Evolutionary conservation across 129 eudicot genomes (phyloP), one percentile per base, ranked within the genome.

Genomic region (Saposhnikovia divaricata): DNA sequence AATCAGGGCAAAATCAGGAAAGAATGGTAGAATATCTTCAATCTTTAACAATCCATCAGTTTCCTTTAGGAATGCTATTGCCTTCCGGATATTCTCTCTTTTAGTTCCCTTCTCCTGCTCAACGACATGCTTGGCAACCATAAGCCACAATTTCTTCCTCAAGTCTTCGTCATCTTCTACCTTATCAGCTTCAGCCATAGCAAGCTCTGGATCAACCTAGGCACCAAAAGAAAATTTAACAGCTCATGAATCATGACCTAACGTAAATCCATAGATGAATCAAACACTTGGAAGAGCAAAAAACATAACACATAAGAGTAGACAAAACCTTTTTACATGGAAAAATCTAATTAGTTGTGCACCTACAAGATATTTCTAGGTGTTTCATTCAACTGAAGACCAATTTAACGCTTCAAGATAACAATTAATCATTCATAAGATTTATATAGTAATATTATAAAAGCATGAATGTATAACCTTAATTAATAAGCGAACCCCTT

Each of bases 121-220:
- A 73, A 95, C 87, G 74, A 95, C 98, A 90, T 95, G 98, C 83
- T 95, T 95, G 74, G 98, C 98, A 87, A 95, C 92, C 98, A 95
- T 95, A 44, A 95, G 97, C 98, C 98, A 92, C 43, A 95, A 90
- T 80, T 92, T 95, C 82, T 95, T 95, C 85, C 97, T 80, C 81
- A 92, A 85, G 84, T 95, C 98, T 85, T 92, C 98, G 77, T 95
- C 98, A 77, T 92, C 97, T 83, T 95, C 98, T 77, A 95, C 97
- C 83, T 95, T 95, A 82, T 95, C 97, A 28, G 98, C 98, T 86
- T 95, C 98, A 59, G 98, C 98, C 97, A 87, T 92, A 19, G 98
- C 98, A 69, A 95, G 96, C 91, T 95, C 98, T 3, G 96, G 91
- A 84, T 92, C 97, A 84, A 95, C 96, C 98, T 95, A 82, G 77